Evolutionary conservation across 2,329 filamentous ascomycete genomes (phyloP).

Genomic region (Pyrenophora teres): DNA sequence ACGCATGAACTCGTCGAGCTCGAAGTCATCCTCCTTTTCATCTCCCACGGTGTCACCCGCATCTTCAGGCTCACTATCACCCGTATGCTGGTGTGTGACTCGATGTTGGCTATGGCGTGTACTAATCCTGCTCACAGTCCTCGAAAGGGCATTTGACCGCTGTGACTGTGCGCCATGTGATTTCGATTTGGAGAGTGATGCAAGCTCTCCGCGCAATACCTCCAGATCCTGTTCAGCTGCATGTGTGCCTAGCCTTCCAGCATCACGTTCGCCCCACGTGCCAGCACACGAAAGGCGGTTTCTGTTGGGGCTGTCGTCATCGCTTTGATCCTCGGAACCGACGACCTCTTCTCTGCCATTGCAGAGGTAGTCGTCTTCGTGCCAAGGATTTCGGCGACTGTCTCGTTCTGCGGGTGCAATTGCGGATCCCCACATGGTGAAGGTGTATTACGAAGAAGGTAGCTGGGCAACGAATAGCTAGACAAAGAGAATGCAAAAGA

Average conservation of each 20-base stretch:
- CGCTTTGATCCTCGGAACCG: constrained; percentile 14
- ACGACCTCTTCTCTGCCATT: constrained; percentile 24
- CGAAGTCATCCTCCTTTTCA: constrained; percentile 65
- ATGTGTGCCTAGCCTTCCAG: constrained; percentile 58
- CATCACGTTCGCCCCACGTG: constrained; percentile 67
- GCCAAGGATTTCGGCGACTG: constrained; percentile 42
- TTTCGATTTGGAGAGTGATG: constrained; percentile 55
- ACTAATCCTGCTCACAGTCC: constrained; percentile 37
- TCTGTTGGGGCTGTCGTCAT: constrained; percentile 30
- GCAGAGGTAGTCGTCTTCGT: constrained; percentile 33
- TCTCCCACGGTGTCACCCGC: constrained; percentile 38
- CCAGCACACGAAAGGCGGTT: constrained; percentile 45
- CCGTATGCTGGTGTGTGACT: constrained; percentile 15
- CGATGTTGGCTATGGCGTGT: constrained; percentile 24
- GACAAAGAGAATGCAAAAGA: neutral
- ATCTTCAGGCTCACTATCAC: constrained; percentile 30
- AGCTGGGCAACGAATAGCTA: constrained; percentile 2
- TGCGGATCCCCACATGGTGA: constrained; percentile 31
- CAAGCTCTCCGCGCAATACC: constrained; percentile 61
- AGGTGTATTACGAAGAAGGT: neutral
- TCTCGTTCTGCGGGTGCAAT: constrained; percentile 28
- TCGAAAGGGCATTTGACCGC: constrained; percentile 29
- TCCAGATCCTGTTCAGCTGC: constrained; percentile 65
- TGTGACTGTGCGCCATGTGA: constrained; percentile 32
- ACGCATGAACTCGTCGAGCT: constrained; percentile 71